These are phyloP conservation scores for Chlorociboria aeruginascens DNA, from an alignment of 495 filamentous ascomycete genomes.

Conservation along the genomic window DNA sequence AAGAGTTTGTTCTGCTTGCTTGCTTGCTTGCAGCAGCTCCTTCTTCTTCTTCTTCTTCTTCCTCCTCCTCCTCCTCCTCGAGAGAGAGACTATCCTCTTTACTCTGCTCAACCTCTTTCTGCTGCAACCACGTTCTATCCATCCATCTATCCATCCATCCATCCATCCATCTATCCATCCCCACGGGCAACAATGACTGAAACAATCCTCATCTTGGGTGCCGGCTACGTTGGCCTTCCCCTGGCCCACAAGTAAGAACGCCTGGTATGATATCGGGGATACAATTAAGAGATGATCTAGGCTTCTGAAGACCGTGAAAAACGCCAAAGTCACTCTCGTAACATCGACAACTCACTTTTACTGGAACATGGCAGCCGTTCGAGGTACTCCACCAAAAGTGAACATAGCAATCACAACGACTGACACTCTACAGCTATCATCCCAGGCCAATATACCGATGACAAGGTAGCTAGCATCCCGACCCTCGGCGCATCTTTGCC, in stretches of 20 bases:
- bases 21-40: too few species aligned
- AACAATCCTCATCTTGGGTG: conserved; percentile 54
- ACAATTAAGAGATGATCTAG: not conserved
- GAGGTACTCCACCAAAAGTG: conserved; percentile 6
- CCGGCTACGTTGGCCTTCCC: conserved; percentile 42
- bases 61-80: too few species aligned
- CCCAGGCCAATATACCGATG: conserved; percentile 21
- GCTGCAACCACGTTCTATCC: too few species aligned
- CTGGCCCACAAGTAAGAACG: conserved; percentile 38
- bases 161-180: too few species aligned
- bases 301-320: conserved; percentile 11
- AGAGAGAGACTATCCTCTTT: too few species aligned
- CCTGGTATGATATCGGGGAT: not conserved
- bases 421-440: conserved; percentile 21
- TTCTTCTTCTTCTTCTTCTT: too few species aligned
- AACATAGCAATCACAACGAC: not conserved
- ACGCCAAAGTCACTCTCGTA: conserved; percentile 24
- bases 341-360: conserved; percentile 25
- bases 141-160: too few species aligned
- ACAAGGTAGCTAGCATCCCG: conserved; percentile 7
- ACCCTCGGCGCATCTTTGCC: not conserved
- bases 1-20: too few species aligned
- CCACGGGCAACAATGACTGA: conserved; percentile 20
- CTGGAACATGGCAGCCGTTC: conserved; percentile 22
- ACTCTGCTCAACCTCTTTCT: too few species aligned